These are phyloP conservation scores for Ehretia macrophylla DNA, from an alignment of 257 asterid genomes.

Conservation along the genomic window DNA sequence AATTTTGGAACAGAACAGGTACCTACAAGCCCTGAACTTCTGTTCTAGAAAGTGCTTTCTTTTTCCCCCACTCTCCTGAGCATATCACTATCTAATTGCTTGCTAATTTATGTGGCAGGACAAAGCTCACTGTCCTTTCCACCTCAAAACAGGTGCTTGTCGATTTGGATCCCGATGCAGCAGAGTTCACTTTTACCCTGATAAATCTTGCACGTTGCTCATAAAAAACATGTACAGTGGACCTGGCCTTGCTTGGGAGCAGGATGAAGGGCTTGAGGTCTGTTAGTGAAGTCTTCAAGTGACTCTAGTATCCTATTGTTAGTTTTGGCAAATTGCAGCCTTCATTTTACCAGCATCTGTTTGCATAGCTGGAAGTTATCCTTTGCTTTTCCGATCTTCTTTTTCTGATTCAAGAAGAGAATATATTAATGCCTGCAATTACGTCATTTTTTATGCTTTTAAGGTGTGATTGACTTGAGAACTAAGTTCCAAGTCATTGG, in stretches of 20 bases:
- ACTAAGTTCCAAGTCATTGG: background rate
- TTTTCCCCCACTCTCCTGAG: background rate
- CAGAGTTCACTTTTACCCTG: slow-evolving; percentile 95
- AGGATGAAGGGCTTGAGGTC: slow-evolving; percentile 99
- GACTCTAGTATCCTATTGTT: slow-evolving; percentile 89
- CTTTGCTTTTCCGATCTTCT: background rate
- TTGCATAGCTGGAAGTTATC: background rate
- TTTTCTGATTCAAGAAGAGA: background rate
- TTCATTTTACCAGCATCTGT: slow-evolving; percentile 1
- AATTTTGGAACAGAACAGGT: slow-evolving; percentile 99
- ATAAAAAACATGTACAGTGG: slow-evolving; percentile 92
- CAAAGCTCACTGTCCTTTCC: slow-evolving; percentile 98
- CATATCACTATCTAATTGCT: slow-evolving; percentile 25
- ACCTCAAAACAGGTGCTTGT: slow-evolving; percentile 96
- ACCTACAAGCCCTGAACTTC: slow-evolving; percentile 8
- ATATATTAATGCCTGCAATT: background rate
- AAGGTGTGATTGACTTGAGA: background rate
- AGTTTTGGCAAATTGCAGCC: slow-evolving; percentile 21
- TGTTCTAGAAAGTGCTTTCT: slow-evolving; percentile 1
- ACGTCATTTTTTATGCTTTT: too few species aligned
- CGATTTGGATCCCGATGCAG: slow-evolving; percentile 89
- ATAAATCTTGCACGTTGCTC: slow-evolving; percentile 86
- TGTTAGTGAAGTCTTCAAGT: slow-evolving; percentile 85
- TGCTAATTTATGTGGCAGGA: slow-evolving; percentile 60
- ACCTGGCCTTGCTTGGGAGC: slow-evolving; percentile 99